Evolutionary conservation across 495 filamentous ascomycete genomes (phyloP), one percentile per base, ranked within the genome.

Genomic region (Aspergillus sclerotioniger): DNA sequence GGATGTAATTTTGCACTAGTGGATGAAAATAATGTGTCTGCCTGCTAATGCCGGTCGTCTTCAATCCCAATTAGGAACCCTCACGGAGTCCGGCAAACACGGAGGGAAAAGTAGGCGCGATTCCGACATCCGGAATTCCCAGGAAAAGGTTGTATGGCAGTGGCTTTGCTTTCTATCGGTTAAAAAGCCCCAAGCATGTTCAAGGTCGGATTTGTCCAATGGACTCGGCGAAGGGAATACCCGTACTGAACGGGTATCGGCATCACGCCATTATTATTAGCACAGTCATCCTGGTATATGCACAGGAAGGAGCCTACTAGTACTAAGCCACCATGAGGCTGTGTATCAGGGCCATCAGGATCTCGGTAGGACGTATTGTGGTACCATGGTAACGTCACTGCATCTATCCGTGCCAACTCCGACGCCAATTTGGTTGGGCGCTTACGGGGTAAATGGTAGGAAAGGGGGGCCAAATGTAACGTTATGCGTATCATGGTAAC

Each of bases 1-100:
- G 31, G 47, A 50, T 12, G 25, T 31, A 50, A 50, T 16, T 50
- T 50, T 50, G 25, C 47, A 31, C 47, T 50, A 50, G 46, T 49
- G 20, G 15, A 15, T 29, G 46, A 5, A 49, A 15, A 29, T 35
- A 50, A 50, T 8, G 31, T 50, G 47, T 50, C 47, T 50, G 47
- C 47, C 47, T 50, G 47, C 19, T 50, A 29, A 16, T 31, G 25
- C 25, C 47, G 47, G 15, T 8, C 28, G 21, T 16, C 7, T 50
- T 32, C 28, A n/a, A 32, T 28, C 47, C 47, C 6, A 16, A 32
- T n/a, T 50, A 50, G 20, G 47, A 17, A 41, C 12, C 13, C 9
- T 15, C 12, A 41, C 37, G 10, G 37, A 41, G 37, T 6, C 37
- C 37, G 37, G 37, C 37, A 41, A 41, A 3, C 37, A 13, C 37